These are phyloP conservation scores for Dovyalis caffra DNA, from an alignment of 345 rosid species.

Conservation along the genomic window DNA sequence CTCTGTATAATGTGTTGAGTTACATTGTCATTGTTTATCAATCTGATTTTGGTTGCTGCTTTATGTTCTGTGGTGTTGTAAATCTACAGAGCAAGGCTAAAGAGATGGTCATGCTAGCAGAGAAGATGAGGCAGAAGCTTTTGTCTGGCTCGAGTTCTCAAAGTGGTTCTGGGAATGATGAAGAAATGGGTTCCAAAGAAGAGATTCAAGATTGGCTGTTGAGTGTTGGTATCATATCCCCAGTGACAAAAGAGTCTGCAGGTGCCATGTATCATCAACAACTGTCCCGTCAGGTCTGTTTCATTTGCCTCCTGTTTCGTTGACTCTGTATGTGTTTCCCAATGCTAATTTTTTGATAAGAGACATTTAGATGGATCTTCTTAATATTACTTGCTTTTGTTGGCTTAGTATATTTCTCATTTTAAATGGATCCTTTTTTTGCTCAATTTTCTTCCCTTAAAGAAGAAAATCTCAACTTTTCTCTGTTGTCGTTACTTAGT, in stretches of 20 bases:
- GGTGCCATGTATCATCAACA: conserved; percentile 95
- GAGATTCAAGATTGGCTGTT: conserved; percentile 94
- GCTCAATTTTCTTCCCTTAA: neutral
- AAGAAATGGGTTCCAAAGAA: conserved; percentile 88
- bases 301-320: conserved; percentile 14
- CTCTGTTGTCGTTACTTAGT: conserved; percentile 41
- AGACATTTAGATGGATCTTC: neutral
- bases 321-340: conserved; percentile 9
- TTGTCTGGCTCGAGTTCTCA: conserved; percentile 67
- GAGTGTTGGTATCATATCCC: conserved; percentile 96
- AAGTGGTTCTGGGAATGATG: conserved; percentile 52
- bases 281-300: conserved; percentile 80
- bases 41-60: neutral
- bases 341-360: neutral
- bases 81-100: conserved; percentile 75
- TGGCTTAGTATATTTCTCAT: neutral
- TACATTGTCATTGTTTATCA: neutral
- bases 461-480: conserved; percentile 16
- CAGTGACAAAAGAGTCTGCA: conserved; percentile 92
- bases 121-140: conserved; percentile 89
- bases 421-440: neutral
- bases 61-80: conserved; percentile 17
- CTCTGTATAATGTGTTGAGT: neutral
- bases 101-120: conserved; percentile 92
- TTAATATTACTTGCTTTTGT: neutral